Conservation (phyloP, 495 filamentous ascomycete species). For the Penicillium daleae region DNA sequence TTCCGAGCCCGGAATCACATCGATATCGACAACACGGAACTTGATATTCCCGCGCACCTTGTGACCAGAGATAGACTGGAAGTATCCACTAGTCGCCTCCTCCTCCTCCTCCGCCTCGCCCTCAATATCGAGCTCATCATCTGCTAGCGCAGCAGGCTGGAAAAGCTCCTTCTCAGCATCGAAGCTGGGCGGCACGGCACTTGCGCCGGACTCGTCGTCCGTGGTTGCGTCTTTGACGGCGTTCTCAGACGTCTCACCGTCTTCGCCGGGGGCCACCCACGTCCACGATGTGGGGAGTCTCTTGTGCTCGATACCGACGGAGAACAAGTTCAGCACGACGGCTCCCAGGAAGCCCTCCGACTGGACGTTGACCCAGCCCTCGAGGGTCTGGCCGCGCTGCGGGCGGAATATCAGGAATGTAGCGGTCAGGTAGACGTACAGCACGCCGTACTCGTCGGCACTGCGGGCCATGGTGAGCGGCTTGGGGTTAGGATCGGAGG, state of each 20-base stretch:
- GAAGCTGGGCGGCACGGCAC: constrained; percentile 31
- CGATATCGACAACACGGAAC: constrained; percentile 67
- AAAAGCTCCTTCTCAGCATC: constrained; percentile 50
- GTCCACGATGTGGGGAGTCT: constrained; percentile 69
- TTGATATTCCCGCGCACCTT: constrained; percentile 61
- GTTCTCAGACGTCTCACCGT: constrained; percentile 27
- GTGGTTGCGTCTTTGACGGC: constrained; percentile 24
- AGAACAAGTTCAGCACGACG: constrained; percentile 75
- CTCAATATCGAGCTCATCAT: constrained; percentile 38
- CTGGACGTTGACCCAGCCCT: constrained; percentile 72
- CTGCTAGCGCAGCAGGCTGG: constrained; percentile 39
- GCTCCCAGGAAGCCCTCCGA: constrained; percentile 73
- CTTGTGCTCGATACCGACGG: constrained; percentile 67
- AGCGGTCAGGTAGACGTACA: constrained; percentile 72
- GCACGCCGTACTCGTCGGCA: constrained; percentile 69
- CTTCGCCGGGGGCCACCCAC: constrained; percentile 56
- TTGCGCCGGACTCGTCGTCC: constrained; percentile 37
- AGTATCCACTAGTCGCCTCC: constrained; percentile 55
- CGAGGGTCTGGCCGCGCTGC: constrained; percentile 56
- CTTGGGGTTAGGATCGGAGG: constrained; percentile 40
- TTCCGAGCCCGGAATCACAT: constrained; percentile 59
- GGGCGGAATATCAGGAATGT: constrained; percentile 74
- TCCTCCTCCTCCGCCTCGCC: constrained; percentile 40
- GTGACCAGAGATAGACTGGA: constrained; percentile 63
- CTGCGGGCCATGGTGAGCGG: constrained; percentile 55